Evolutionary conservation across 2,329 filamentous ascomycete genomes (phyloP).

Genomic region (Claviceps monticola): DNA sequence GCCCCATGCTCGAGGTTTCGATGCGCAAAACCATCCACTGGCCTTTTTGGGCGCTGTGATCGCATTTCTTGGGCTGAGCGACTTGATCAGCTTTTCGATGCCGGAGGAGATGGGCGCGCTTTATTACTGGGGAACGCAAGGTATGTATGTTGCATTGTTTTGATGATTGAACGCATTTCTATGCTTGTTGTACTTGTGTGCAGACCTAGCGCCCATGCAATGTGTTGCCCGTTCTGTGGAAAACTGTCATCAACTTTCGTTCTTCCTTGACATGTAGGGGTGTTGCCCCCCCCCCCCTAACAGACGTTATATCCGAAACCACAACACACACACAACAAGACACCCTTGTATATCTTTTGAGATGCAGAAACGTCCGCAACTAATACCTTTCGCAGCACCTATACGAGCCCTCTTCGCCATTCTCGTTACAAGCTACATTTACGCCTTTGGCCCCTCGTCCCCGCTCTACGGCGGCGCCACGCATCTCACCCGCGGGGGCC

Average conservation of each 20-base stretch:
- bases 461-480: conserved; percentile 27
- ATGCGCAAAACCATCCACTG: conserved; percentile 53
- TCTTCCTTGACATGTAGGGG: no score
- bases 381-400: conserved; percentile 29
- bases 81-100: conserved; percentile 52
- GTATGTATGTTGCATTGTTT: conserved; percentile 28
- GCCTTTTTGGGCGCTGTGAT: conserved; percentile 60
- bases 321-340: conserved; percentile 11
- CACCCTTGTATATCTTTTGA: background rate
- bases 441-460: conserved; percentile 40
- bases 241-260: no score
- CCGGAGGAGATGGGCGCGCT: conserved; percentile 51
- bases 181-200: no score
- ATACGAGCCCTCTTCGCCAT: conserved; percentile 54
- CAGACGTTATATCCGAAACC: background rate
- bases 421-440: conserved; percentile 47
- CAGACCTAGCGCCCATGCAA: no score
- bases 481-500: conserved; percentile 13
- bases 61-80: conserved; percentile 43
- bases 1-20: conserved; percentile 55
- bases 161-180: no score
- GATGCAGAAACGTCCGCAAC: background rate
- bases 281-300: no score
- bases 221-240: no score
- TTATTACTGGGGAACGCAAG: conserved; percentile 53